Base-by-base conservation (phyloP, 495 filamentous ascomycete species). In the Daldinia vernicosa region DNA sequence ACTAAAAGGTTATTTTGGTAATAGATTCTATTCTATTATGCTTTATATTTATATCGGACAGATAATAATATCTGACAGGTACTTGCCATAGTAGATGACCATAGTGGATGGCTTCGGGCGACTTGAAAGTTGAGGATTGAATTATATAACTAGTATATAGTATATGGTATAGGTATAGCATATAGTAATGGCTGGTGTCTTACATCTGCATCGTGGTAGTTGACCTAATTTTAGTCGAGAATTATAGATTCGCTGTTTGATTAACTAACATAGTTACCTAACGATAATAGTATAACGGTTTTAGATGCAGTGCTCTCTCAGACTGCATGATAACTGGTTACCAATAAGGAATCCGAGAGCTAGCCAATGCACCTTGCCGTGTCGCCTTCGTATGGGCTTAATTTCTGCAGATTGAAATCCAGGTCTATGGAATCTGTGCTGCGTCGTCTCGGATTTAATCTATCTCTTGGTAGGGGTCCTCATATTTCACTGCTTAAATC, bases 301-400 rank as follows among this genome's bases (percentile, higher is more conserved):
- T 58, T 50, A 32, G 22, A 59, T 53, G 59, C 53, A 59, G 50
- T 27, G 59, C 24, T 63, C 50, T 43, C 8, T 56, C 6, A 4
- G 37, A 56, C 17, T 24, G 30, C 30, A 22, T 35, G 47, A 27
- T 63, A 55, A 55, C 17, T 47, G 43, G 43, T 22, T 47, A 47
- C 43, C 43, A 47, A 11, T 3, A 4, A 47, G 19, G 19, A 47
- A 12, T 0, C 9, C 30, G 43, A n/a, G 24, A 27, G 9, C 24
- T 52, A 64, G 26, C 52, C n/a, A 50, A 72, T 67, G 69, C 54
- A 30, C 47, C 60, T 67, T 64, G 45, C 69, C 69, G 64, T 24
- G 53, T 51, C 6, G 37, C 30, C 58, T 71, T 67, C 59, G 69
- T 66, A 54, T 32, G 58, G 45, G 24, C 32, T 58, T 24, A 40